Evolutionary conservation across 2,329 filamentous ascomycete genomes (phyloP), one percentile per base, ranked within the genome.

Genomic region (Juglanconis oblonga): DNA sequence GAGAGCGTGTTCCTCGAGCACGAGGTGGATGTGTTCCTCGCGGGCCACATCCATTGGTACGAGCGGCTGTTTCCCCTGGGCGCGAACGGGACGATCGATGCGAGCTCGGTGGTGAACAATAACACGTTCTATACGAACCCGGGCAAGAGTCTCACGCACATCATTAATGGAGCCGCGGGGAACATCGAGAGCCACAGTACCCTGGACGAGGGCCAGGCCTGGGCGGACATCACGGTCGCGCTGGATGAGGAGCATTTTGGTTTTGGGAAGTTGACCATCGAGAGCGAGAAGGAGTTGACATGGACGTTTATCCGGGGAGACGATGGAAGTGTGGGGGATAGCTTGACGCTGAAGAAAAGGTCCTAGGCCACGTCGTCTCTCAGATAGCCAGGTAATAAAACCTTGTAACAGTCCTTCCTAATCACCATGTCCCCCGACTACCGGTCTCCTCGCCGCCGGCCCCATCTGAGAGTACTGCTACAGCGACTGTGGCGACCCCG

Each of bases 81-180:
- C 33, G 35, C 38, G n/a, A 64, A 64, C 53, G 61, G 75, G 9
- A 76, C 72, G 14, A 73, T 83, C 69, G 71, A 79, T 69, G 62
- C 63, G 1, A 58, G 56, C 5, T 75, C 76, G 1, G 70, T 82
- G 44, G 60, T 79, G 53, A 72, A 80, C 68, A 77, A 80, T 62
- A 73, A 79, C 67, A 82, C 79, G 9, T 82, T 81, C 70, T 64
- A 67, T 51, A 75, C 75, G 57, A 81, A 80, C 64, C 71, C 77
- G 1, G 79, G 80, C 50, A 72, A 70, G 31, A 80, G 78, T 17
- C 77, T 82, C 62, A 79, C 78, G 1, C 78, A 81, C 60, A 71
- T 83, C 38, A 72, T 79, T 68, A 82, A 82, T 66, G 80, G 80
- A n/a, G 79, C 79, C 73, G 80, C 80, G 3, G 80, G 80, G 29